Base-by-base conservation (phyloP, 2,329 filamentous ascomycete genomes). In the Colletotrichum tofieldiae region DNA sequence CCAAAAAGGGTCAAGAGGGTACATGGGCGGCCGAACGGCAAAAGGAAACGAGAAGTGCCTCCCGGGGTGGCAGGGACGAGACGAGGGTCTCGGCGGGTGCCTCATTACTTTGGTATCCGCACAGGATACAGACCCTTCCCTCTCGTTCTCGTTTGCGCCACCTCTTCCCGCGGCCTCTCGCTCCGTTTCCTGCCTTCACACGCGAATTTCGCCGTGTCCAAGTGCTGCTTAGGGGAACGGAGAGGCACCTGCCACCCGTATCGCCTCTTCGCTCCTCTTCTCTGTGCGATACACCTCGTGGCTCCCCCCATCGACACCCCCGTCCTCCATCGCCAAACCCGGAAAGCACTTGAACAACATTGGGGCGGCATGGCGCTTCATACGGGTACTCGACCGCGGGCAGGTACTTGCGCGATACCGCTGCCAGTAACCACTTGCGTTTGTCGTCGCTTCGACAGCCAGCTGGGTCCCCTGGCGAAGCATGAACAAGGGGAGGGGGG, bases 311-410 rank as follows among this genome's bases (percentile, higher is more conserved):
- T 29, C 23, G 12, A 35, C 18, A 23, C 47, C 32, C 65, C 52
- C 37, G 56, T 68, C 65, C 37, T 54, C 58, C 52, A 74, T 77
- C 77, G 77, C 77, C 75, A 77, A 77, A 72, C 77, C 75, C 73
- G 74, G 76, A 71, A 76, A 73, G 59, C 69, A 55, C 60, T 59
- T 65, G 65, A 73, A 67, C 74, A 75, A 75, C 74, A 76, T 75
- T 76, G 73, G 74, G 62, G 77, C 75, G 75, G 74, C 78, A 79
- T 77, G 77, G 77, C 77, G 78, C 77, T 77, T 78, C 73, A 56
- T 54, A 61, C 52, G 59, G 52, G 69, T 72, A 72, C 69, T 63
- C 43, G 69, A 54, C 69, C 52, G 65, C 69, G 65, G 51, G 23
- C n/a, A 54, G 58, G 37, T 68, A 72, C 65, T 72, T 68, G 65